Base-by-base conservation (phyloP, 176 grass and related monocot species). In the Metroxylon sagu region DNA sequence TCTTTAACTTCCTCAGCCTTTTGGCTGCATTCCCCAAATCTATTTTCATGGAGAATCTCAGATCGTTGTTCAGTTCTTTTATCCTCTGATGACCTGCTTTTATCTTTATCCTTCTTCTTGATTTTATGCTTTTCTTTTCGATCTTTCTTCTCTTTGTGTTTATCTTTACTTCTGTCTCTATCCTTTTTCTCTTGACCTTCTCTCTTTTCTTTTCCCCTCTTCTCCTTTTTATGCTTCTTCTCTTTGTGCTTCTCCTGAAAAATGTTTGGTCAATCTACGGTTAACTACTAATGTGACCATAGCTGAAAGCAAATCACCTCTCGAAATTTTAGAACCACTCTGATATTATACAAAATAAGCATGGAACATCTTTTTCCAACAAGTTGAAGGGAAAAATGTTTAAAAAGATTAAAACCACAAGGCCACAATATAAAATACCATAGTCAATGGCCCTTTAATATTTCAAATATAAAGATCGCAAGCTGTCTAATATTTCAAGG, bases 231-330 rank as follows among this genome's bases (percentile, higher is more conserved):
- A 75, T 75, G 84, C 57, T 87, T 87, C 84, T 79, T 82, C 57
- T 87, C 79, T 51, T 79, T 87, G 29, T 78, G 79, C 57, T 87
- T 87, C 50, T 85, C 86, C 86, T 89, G 67, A 79, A 76, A 82
- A 48, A 12, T 43, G 35, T 43, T 43, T 39, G 35, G 8, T 43
- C 35, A 43, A 43, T 43, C 35, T 43, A 43, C 2, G 35, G 8
- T 43, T 12, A 43, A 10, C 35, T 12, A 43, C 8, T 12, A 43
- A 43, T 14, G 12, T 43, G 12, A 43, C 35, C 35, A 10, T 10
- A 43, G 35, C 10, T 5, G 0, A 43, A 43, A 43, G 12, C 8
- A 12, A 43, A 35, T 7, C 35, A 39, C 35, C 35, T 43, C 8
- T 31, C 12, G 10, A 43, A 43, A 43, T 12, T 12, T 43, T 6